Base-by-base conservation (phyloP, 2,329 filamentous ascomycete genomes). In the Trichoderma pleuroti region DNA sequence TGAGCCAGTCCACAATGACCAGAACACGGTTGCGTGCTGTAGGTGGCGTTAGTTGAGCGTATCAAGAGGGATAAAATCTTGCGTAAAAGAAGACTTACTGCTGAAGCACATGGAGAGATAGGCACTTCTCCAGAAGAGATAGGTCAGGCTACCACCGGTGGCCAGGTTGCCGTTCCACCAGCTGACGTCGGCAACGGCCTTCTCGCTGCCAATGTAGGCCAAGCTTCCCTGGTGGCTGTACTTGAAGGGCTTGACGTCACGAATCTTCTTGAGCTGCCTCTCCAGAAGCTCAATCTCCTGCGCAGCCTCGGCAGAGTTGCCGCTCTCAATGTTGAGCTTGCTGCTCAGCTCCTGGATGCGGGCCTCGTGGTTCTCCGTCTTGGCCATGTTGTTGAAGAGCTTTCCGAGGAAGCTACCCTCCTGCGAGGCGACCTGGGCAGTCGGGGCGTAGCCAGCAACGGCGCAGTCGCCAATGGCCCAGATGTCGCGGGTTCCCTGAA, bases 61-160 rank as follows among this genome's bases (percentile, higher is more conserved):
- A 21, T 0, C 2, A 32, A 26, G 28, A 1, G n/a, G 8, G 30
- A 3, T 60, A 39, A 24, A 39, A 72, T 21, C 8, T 3, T 26
- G 68, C 75, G 92, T n/a, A 28, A 34, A 34, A 34, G 28, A 21
- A 8, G 5, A 61, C 93, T 90, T 88, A 96, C 93, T 94, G 90
- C 94, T 98, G 83, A 99, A 99, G 89, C 95, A 98, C 96, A 99
- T 99, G 87, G 93, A 98, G 81, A 99, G 86, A 83, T 99, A 99
- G 69, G 95, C 96, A 80, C 93, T 97, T 81, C 94, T 89, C 96
- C 96, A 99, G 90, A 99, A 99, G 76, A 98, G 88, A 85, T 97
- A 99, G 70, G 96, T 99, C 83, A 98, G 86, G 77, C 92, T 93
- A 80, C 96, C 96, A 80, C 95, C 96, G 59, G 91, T 93, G 73